A percentile compares a stretch with the other conserved stretches of the same genome.
Conservation (phyloP, 345 rosid species). For the Gossypium stocksii region DNA sequence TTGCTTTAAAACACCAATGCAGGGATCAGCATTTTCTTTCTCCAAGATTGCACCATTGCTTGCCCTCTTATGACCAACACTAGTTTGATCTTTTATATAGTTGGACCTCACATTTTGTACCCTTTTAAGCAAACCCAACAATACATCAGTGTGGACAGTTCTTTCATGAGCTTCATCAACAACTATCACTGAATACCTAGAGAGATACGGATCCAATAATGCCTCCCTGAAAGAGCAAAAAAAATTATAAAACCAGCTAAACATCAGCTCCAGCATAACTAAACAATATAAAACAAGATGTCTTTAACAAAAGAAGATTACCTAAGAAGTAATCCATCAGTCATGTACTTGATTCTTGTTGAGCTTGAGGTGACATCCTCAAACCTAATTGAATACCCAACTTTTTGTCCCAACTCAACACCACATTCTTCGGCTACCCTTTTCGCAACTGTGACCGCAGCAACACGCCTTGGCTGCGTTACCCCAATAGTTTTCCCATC, state of each 20-base stretch:
- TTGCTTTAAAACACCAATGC: slow-evolving; percentile 36
- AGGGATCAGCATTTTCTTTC: slow-evolving; percentile 29
- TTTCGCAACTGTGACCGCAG: slow-evolving; percentile 83
- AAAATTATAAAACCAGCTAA: slow-evolving; percentile 6
- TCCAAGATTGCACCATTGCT: slow-evolving; percentile 21
- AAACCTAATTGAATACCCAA: slow-evolving; percentile 41
- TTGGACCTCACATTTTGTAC: slow-evolving; percentile 58
- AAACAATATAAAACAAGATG: slow-evolving; percentile 8
- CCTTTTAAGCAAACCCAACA: slow-evolving; percentile 78
- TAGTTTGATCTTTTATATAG: slow-evolving; percentile 24
- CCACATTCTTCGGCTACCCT: slow-evolving; percentile 86
- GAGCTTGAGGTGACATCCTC: slow-evolving; percentile 62
- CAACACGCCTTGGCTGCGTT: slow-evolving; percentile 93
- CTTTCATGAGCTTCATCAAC: slow-evolving; percentile 98
- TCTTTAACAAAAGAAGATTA: slow-evolving; percentile 17
- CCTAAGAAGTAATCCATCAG: slow-evolving; percentile 80
- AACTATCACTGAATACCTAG: slow-evolving; percentile 74
- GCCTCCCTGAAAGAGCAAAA: slow-evolving; percentile 60
- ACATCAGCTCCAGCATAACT: slow-evolving; percentile 16
- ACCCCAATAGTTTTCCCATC: slow-evolving; percentile 70
- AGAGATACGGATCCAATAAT: slow-evolving; percentile 74
- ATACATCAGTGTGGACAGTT: slow-evolving; percentile 87
- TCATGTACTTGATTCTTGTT: slow-evolving; percentile 86
- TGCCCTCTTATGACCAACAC: slow-evolving; percentile 24
- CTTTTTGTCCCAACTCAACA: slow-evolving; percentile 70